Percentiles rank a stretch among this genome's conserved stretches.
Evolutionary conservation across 176 grass and related monocot species (phyloP).

Genomic region (Microstegium vimineum): DNA sequence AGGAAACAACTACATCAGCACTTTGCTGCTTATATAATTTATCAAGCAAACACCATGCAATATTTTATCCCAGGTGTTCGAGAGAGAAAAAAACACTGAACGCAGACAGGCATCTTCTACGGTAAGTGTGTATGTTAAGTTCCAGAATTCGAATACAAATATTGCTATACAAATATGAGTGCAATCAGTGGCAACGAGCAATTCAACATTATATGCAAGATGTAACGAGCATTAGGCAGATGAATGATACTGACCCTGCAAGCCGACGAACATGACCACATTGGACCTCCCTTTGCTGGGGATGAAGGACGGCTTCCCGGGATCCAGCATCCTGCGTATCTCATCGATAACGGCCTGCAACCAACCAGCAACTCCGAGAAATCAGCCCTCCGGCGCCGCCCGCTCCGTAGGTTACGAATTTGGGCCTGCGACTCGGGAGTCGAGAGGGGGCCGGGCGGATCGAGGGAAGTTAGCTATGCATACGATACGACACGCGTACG

Average conservation of each 20-base stretch:
- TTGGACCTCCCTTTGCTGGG: constrained; percentile 75
- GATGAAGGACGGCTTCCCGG: constrained; percentile 77
- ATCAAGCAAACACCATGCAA: not conserved
- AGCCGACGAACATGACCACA: constrained; percentile 88
- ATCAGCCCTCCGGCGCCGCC: not conserved
- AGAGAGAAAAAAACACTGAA: not conserved
- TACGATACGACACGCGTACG: not conserved
- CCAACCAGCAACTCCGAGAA: not conserved
- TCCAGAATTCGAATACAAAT: not conserved
- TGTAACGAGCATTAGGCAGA: not conserved
- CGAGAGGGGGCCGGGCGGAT: no score
- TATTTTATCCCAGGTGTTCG: not conserved
- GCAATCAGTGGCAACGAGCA: not conserved
- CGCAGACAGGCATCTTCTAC: not conserved
- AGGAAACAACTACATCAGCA: not conserved
- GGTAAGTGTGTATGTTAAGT: no score
- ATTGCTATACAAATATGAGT: not conserved
- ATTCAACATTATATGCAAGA: not conserved
- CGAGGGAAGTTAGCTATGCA: no score
- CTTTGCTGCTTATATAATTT: not conserved
- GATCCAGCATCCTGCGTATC: constrained; percentile 91
- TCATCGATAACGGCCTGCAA: constrained; percentile 67
- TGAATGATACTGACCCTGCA: constrained; percentile 57
- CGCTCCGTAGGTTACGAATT: not conserved
- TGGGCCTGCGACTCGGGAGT: not conserved